Evolutionary conservation across 208 protist species (phyloP).

Genomic region (Perkinsela sp.): DNA sequence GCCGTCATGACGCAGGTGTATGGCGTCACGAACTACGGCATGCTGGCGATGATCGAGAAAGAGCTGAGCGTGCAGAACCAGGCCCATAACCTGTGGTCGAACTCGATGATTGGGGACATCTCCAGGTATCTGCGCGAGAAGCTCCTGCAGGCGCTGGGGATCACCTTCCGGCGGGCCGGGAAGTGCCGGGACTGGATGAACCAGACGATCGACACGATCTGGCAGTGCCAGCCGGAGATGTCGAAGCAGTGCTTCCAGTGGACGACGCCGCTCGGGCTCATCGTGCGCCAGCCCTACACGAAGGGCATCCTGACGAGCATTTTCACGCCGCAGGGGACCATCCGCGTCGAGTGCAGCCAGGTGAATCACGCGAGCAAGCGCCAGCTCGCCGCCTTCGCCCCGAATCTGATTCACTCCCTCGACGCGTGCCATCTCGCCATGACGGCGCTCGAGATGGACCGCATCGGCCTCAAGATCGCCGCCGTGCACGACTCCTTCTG

Average conservation of each 20-base stretch:
- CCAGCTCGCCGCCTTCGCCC: constrained; percentile 79
- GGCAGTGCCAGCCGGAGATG: constrained; percentile 36
- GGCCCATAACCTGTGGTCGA: constrained; percentile 52
- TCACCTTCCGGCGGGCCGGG: constrained; percentile 54
- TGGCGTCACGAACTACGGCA: constrained; percentile 86
- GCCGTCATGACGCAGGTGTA: constrained; percentile 94
- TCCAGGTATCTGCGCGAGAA: constrained; percentile 53
- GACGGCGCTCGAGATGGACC: constrained; percentile 72
- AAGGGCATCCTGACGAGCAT: constrained; percentile 34
- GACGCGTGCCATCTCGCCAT: constrained; percentile 91
- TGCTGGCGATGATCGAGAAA: constrained; percentile 72
- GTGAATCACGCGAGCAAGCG: constrained; percentile 39
- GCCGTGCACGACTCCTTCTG: constrained; percentile 93
- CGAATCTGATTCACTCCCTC: constrained; percentile 93
- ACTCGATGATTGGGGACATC: constrained; percentile 62
- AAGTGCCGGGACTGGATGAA: constrained; percentile 55
- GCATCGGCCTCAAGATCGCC: constrained; percentile 60
- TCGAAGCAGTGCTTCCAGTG: constrained; percentile 61
- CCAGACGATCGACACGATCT: constrained; percentile 27
- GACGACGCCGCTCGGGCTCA: constrained; percentile 79
- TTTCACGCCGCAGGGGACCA: constrained; percentile 43
- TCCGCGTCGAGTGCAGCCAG: constrained; percentile 22
- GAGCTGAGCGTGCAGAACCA: constrained; percentile 67
- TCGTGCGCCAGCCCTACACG: constrained; percentile 83
- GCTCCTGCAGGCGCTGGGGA: constrained; percentile 47